Percentiles rank a stretch among this genome's conserved stretches.
Evolutionary conservation across 2,329 filamentous ascomycete genomes (phyloP).

Genomic region (Exophiala calicioides): DNA sequence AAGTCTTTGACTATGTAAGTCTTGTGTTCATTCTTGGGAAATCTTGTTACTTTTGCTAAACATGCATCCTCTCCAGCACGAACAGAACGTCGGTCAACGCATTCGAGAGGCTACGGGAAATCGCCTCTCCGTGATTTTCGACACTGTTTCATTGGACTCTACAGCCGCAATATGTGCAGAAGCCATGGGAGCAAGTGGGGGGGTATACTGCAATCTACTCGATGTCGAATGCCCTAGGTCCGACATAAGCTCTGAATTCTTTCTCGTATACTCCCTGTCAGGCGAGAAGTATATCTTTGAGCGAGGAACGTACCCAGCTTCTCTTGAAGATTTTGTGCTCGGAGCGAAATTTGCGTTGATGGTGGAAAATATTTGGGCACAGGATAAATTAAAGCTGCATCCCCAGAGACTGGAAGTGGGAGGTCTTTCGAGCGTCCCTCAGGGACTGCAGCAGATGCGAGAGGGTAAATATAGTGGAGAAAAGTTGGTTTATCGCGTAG

Average conservation of each 20-base stretch:
- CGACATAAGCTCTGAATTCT: constrained; percentile 36
- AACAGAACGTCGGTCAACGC: constrained; percentile 20
- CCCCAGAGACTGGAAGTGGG: constrained; percentile 41
- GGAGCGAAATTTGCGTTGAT: constrained; percentile 43
- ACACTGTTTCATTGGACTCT: constrained; percentile 36
- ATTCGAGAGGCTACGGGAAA: constrained; percentile 40
- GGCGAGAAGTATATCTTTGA: constrained; percentile 35
- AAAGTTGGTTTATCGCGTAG: constrained; percentile 51
- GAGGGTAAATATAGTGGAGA: constrained; percentile 47
- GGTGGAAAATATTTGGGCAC: constrained; percentile 42
- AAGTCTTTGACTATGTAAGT: constrained; percentile 40
- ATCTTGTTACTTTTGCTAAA: no score
- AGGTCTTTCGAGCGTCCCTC: constrained; percentile 46
- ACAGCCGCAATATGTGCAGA: constrained; percentile 36
- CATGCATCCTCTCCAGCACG: constrained; percentile 6
- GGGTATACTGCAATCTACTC: constrained; percentile 35
- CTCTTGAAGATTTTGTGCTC: constrained; percentile 43
- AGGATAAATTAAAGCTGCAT: constrained; percentile 47
- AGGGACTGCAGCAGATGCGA: constrained; percentile 45
- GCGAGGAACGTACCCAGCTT: constrained; percentile 37
- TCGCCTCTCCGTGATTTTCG: constrained; percentile 39
- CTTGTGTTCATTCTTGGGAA: constrained; percentile 19
- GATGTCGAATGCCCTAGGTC: constrained; percentile 27
- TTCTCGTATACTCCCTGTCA: constrained; percentile 36
- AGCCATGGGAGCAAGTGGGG: constrained; percentile 37